Conservation (phyloP, 257 asterid species). For the Scutellaria baicalensis region DNA sequence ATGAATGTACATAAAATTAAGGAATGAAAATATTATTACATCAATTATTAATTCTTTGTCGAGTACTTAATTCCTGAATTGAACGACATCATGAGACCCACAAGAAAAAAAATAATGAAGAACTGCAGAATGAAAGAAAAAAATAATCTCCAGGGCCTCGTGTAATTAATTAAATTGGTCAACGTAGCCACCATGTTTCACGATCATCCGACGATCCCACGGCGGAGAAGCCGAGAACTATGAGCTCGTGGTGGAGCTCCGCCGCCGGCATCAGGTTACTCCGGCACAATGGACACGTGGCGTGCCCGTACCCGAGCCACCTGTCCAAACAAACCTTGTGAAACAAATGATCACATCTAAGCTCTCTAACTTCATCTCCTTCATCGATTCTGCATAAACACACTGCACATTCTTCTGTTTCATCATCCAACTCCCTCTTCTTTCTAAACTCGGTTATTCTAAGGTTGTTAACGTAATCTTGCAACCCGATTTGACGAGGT, state of each 20-base stretch:
- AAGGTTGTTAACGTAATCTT: neutral
- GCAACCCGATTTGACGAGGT: neutral
- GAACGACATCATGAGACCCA: neutral
- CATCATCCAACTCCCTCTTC: neutral
- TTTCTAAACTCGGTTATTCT: neutral
- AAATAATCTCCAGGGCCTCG: neutral
- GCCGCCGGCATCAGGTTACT: conserved; percentile 1
- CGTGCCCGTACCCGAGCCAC: conserved; percentile 24
- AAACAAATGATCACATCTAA: conserved; percentile 18
- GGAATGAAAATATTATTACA: too few relatives aligned
- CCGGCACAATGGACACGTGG: conserved; percentile 27
- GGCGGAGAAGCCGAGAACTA: conserved; percentile 7
- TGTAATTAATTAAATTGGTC: neutral
- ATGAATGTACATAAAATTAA: too few relatives aligned
- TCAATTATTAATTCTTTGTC: neutral
- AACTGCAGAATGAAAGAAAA: too few relatives aligned
- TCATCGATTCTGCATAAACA: conserved; percentile 21
- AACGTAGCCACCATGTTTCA: conserved; percentile 28
- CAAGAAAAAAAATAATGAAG: too few relatives aligned
- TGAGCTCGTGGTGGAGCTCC: conserved; percentile 18
- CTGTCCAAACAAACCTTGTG: conserved; percentile 24
- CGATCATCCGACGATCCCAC: neutral
- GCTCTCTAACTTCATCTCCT: conserved; percentile 22
- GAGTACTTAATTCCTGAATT: neutral
- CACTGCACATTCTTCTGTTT: conserved; percentile 14